A percentile compares a stretch with the other conserved stretches of the same genome.
phyloP scores from a whole-genome alignment of 1,284 basidiomycete species.

The Takashimella tepidaria region DNA sequence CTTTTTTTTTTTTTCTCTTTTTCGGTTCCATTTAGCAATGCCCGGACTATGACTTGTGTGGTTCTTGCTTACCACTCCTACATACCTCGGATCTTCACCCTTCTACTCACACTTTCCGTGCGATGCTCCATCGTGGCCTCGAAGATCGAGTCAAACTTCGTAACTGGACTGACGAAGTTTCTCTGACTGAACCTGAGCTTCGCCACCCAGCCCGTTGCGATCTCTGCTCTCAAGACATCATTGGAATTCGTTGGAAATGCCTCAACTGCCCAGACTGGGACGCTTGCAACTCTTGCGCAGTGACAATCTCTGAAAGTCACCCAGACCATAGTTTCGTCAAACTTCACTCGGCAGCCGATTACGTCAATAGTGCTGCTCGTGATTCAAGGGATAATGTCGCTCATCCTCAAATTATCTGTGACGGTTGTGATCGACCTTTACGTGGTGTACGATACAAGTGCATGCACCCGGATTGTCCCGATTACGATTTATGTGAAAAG shows the following conservation, averaged over 20 bases:
- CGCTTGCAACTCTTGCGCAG: slow-evolving; percentile 65
- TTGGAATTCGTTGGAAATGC: slow-evolving; percentile 46
- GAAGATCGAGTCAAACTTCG: slow-evolving; percentile 36
- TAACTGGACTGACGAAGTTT: slow-evolving; percentile 11
- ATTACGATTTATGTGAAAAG: slow-evolving; percentile 74
- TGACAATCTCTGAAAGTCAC: slow-evolving; percentile 62
- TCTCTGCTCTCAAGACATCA: slow-evolving; percentile 36
- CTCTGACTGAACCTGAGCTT: slow-evolving; percentile 14
- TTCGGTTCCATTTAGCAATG: slow-evolving; percentile 34
- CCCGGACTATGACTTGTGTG: slow-evolving; percentile 44
- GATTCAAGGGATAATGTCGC: slow-evolving; percentile 51
- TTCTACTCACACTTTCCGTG: slow-evolving; percentile 36
- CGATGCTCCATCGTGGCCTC: slow-evolving; percentile 43
- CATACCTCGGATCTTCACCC: slow-evolving; percentile 40
- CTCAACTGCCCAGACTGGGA: slow-evolving; percentile 49
- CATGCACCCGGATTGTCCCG: slow-evolving; percentile 66
- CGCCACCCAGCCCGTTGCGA: slow-evolving; percentile 43
- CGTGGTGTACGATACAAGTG: slow-evolving; percentile 56
- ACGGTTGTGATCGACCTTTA: slow-evolving; percentile 40
- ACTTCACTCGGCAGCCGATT: slow-evolving; percentile 56
- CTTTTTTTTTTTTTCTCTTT: too few relatives aligned
- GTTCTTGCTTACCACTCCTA: slow-evolving; percentile 39
- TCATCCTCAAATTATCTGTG: slow-evolving; percentile 41
- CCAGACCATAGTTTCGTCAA: slow-evolving; percentile 71
- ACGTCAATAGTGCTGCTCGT: slow-evolving; percentile 19